Evolutionary conservation across 208 protist genomes (phyloP).

Genomic region (Trichomonas vaginalis): DNA sequence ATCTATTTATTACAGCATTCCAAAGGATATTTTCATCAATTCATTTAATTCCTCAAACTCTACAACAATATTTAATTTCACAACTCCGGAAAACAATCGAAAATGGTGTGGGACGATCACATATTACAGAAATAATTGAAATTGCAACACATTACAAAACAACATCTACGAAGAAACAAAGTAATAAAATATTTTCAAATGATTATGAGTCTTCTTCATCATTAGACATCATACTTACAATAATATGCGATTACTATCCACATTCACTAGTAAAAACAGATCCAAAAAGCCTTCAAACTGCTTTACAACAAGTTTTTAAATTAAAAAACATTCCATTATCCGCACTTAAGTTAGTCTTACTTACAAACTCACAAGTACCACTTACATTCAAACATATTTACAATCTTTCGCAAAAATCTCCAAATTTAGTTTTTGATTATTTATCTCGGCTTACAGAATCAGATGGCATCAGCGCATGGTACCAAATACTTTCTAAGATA

Average conservation of each 20-base stretch:
- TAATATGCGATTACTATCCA: background rate
- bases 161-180: background rate
- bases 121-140: background rate
- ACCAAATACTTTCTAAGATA: background rate
- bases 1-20: background rate
- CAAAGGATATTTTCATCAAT: background rate
- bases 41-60: background rate
- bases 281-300: background rate
- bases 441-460: background rate
- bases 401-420: background rate
- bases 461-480: background rate
- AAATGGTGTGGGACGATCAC: background rate
- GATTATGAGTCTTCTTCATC: background rate
- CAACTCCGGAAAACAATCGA: background rate
- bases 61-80: background rate
- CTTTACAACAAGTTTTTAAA: background rate
- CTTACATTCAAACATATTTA: background rate
- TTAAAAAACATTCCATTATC: background rate
- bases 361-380: background rate
- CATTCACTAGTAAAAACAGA: background rate
- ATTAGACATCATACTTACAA: background rate
- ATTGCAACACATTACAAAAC: background rate
- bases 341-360: background rate
- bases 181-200: background rate
- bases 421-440: background rate